phyloP scores from a whole-genome alignment of 495 filamentous ascomycete genomes.

The Xylaria castorea region DNA sequence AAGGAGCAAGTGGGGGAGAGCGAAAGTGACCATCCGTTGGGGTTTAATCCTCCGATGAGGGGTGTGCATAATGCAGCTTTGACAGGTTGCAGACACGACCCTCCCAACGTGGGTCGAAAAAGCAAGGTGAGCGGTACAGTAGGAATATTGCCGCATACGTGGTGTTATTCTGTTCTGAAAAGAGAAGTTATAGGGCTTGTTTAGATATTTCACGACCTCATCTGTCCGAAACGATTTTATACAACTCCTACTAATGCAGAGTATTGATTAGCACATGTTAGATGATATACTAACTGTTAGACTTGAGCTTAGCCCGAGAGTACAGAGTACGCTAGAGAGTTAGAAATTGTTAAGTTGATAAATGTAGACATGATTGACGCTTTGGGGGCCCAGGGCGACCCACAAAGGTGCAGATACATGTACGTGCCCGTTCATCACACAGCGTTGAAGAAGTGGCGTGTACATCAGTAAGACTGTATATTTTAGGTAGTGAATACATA shows the following conservation, averaged over 20 bases:
- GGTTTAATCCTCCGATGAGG: conserved; percentile 37
- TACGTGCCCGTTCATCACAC: conserved; percentile 1
- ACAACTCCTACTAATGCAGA: neutral
- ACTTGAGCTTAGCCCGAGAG: neutral
- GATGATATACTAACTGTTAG: conserved; percentile 4
- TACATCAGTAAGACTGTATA: neutral
- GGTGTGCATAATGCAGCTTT: conserved; percentile 33
- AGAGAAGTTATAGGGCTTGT: neutral
- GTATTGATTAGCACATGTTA: neutral
- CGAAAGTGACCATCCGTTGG: conserved; percentile 42
- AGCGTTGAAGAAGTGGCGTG: conserved; percentile 14
- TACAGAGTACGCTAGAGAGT: neutral
- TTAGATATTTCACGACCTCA: neutral
- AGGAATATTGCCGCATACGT: neutral
- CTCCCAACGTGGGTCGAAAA: conserved; percentile 20
- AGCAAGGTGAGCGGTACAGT: conserved; percentile 18
- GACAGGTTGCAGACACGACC: conserved; percentile 27
- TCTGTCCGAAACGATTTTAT: neutral
- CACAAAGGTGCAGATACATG: conserved; percentile 12
- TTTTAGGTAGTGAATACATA: neutral
- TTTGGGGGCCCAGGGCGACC: neutral
- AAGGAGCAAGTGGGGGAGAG: conserved; percentile 3
- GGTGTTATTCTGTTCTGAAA: conserved; percentile 8
- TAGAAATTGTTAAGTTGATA: neutral
- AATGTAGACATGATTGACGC: neutral